Percentiles rank a stretch among this genome's conserved stretches.
phyloP scores from a whole-genome alignment of 208 protist species.

The Trypanosoma avium region DNA sequence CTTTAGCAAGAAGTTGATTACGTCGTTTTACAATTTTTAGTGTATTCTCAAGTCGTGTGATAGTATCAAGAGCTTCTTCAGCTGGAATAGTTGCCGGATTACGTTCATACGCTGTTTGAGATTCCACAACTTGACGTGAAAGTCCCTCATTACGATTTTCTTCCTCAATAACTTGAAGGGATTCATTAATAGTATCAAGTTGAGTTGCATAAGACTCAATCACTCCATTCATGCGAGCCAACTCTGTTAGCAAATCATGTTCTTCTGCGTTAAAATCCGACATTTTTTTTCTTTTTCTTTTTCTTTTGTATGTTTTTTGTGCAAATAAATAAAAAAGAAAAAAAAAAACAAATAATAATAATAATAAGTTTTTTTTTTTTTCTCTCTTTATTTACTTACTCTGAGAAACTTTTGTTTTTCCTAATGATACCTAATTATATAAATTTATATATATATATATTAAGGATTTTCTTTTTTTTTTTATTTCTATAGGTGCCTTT shows the following conservation, averaged over 20 bases:
- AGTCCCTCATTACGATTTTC: slow-evolving; percentile 77
- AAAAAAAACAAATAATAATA: too few species aligned
- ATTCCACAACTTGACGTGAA: slow-evolving; percentile 60
- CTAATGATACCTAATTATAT: too few species aligned
- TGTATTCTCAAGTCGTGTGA: slow-evolving; percentile 84
- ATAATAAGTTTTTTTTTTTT: too few species aligned
- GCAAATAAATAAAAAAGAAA: too few species aligned
- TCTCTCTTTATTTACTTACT: too few species aligned
- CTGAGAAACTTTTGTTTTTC: too few species aligned
- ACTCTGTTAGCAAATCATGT: slow-evolving; percentile 38
- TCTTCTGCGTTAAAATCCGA: slow-evolving; percentile 10
- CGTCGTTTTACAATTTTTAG: slow-evolving; percentile 81
- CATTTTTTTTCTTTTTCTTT: not conserved
- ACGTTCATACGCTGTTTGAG: slow-evolving; percentile 36
- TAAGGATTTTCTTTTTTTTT: too few species aligned
- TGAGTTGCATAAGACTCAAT: slow-evolving; percentile 58
- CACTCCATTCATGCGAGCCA: slow-evolving; percentile 55
- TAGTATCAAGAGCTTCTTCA: slow-evolving; percentile 82
- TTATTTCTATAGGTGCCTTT: too few species aligned
- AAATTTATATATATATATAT: too few species aligned
- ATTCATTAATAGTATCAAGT: slow-evolving; percentile 47
- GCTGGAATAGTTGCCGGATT: slow-evolving; percentile 60
- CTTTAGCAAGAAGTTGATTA: slow-evolving; percentile 71
- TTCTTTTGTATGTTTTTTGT: not conserved
- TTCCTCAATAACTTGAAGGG: slow-evolving; percentile 51